Percentiles rank a stretch among this genome's conserved stretches.
Conservation (phyloP, 192 early-diverging fungal species). For the Chytriomyces sp. region DNA sequence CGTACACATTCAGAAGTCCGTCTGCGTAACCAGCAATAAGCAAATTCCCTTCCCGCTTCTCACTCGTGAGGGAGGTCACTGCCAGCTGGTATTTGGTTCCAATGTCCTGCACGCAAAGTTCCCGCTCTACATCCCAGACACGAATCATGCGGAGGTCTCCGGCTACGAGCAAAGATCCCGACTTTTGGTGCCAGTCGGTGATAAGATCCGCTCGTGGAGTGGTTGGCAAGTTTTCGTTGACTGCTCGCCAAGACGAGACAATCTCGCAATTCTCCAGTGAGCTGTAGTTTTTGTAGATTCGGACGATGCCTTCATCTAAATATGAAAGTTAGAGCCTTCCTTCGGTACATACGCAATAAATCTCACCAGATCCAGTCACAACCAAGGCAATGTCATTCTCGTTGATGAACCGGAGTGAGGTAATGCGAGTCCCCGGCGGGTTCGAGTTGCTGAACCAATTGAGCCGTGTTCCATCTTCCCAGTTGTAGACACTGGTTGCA, state of each 20-base stretch:
- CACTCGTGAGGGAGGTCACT: slow-evolving; percentile 68
- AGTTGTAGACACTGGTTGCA: slow-evolving; percentile 69
- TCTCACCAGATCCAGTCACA: slow-evolving; percentile 78
- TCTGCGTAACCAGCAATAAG: slow-evolving; percentile 76
- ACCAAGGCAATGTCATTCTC: slow-evolving; percentile 85
- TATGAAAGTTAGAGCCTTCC: slow-evolving; percentile 3
- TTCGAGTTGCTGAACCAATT: slow-evolving; percentile 73
- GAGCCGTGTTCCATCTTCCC: slow-evolving; percentile 61
- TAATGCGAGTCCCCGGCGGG: slow-evolving; percentile 68
- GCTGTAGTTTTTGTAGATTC: slow-evolving; percentile 75
- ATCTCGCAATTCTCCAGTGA: slow-evolving; percentile 60
- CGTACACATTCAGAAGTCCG: slow-evolving; percentile 71
- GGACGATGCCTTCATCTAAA: slow-evolving; percentile 75
- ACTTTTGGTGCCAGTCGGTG: slow-evolving; percentile 78
- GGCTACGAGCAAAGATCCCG: slow-evolving; percentile 65
- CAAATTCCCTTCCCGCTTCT: slow-evolving; percentile 61
- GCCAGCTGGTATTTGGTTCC: slow-evolving; percentile 22
- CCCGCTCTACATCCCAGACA: slow-evolving; percentile 81
- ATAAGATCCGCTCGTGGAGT: slow-evolving; percentile 54
- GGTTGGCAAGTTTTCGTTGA: slow-evolving; percentile 66
- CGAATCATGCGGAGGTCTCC: slow-evolving; percentile 69
- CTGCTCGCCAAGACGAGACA: slow-evolving; percentile 73
- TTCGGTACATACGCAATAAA: slow-evolving; percentile 1
- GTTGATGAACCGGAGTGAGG: slow-evolving; percentile 84
- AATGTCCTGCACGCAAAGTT: slow-evolving; percentile 60